Evolutionary conservation across 352 stramenopile genomes (phyloP), one percentile per base, ranked within the genome.

Genomic region (Blastocystis sp.): DNA sequence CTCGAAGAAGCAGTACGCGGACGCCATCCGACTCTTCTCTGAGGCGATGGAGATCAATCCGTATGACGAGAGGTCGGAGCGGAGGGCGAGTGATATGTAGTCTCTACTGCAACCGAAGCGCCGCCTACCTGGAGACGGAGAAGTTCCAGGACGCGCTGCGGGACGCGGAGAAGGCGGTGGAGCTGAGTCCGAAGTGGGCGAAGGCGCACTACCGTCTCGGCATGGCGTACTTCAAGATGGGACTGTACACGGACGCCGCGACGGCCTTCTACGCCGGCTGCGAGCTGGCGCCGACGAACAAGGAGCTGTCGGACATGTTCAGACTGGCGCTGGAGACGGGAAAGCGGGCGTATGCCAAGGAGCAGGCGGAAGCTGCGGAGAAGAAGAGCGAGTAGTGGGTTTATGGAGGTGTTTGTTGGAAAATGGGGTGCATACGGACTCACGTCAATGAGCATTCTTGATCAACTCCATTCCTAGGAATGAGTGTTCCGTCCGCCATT

Each of bases 231-330:
- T 76, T 85, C 40, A 85, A 63, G 29, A 40, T 72, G 49, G 57
- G 63, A 6, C 38, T 76, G 46, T 85, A 85, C 40, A 56, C 53
- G 24, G 75, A 85, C 38, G 75, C 75, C 6, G 75, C 75, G n/a
- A 59, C 57, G 18, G 42, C 75, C 3, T 85, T 75, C 56, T 85
- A 76, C 27, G 48, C 34, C 14, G 75, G 75, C 11, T 85, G 75
- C 53, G 63, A 85, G 27, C 16, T 85, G 63, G 75, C 57, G 16
- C 75, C 75, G 21, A 75, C 75, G 63, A 85, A 85, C 59, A 85
- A 72, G 40, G 75, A 85, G 29, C 46, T 85, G 46, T 85, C 75
- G 24, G 75, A 72, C 34, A 81, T 63, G 69, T 81, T 81, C 53
- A 54, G 44, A n/a, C 40, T 63, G 51, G 69, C 69, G n/a, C 34